A percentile compares a stretch with the other conserved stretches of the same genome.
Conservation (phyloP, 192 early-diverging fungal genomes). For the Diversispora eburnea region DNA sequence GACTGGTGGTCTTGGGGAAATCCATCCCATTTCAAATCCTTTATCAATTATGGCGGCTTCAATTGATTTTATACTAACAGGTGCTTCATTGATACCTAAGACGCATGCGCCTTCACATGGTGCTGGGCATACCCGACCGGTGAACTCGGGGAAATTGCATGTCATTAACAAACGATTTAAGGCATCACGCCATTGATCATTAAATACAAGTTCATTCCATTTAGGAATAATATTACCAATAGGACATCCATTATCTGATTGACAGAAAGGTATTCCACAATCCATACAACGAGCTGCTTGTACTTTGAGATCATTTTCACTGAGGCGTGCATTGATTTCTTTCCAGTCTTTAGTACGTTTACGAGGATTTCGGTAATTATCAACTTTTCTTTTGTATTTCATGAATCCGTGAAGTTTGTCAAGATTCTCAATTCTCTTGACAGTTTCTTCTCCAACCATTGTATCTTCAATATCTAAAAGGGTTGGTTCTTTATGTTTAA, state of each 20-base stretch:
- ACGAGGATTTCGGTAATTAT: slow-evolving; percentile 80
- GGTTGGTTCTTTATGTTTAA: slow-evolving; percentile 54
- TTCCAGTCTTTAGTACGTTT: slow-evolving; percentile 88
- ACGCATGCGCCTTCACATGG: slow-evolving; percentile 97
- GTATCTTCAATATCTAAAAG: slow-evolving; percentile 89
- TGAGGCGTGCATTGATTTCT: slow-evolving; percentile 90
- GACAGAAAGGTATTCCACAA: slow-evolving; percentile 98
- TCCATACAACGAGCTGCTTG: slow-evolving; percentile 98
- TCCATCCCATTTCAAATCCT: slow-evolving; percentile 97
- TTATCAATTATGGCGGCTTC: slow-evolving; percentile 98
- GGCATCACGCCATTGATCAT: slow-evolving; percentile 94
- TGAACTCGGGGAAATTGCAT: slow-evolving; percentile 99
- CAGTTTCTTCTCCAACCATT: slow-evolving; percentile 72
- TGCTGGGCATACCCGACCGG: slow-evolving; percentile 97
- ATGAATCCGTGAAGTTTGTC: slow-evolving; percentile 96
- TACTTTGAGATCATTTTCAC: slow-evolving; percentile 73
- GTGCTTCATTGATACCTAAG: slow-evolving; percentile 89
- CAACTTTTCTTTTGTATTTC: slow-evolving; percentile 86
- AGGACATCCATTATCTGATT: slow-evolving; percentile 95
- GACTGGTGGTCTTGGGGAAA: slow-evolving; percentile 78
- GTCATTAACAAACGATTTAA: slow-evolving; percentile 90
- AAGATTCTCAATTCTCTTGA: slow-evolving; percentile 63
- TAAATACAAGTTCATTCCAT: slow-evolving; percentile 98
- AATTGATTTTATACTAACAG: slow-evolving; percentile 96
- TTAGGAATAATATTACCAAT: slow-evolving; percentile 99